Conservation (phyloP, 1,284 basidiomycete genomes). For the Trichosporon ovoides region DNA sequence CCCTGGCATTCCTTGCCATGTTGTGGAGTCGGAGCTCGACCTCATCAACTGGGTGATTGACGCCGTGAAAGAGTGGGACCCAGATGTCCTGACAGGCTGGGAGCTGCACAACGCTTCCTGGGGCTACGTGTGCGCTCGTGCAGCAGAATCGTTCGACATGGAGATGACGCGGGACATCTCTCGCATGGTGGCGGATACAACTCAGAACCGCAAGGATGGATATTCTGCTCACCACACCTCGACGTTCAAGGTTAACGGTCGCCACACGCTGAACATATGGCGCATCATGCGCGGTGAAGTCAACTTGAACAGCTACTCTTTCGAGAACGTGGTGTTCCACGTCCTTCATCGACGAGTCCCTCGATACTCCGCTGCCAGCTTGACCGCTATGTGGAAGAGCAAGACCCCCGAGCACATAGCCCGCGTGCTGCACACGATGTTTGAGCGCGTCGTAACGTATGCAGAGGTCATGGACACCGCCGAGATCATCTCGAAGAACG, state of each 20-base stretch:
- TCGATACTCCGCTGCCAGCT: conserved; percentile 61
- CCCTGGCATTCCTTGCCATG: conserved; percentile 54
- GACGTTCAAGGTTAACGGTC: conserved; percentile 75
- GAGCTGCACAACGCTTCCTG: conserved; percentile 83
- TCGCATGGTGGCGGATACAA: conserved; percentile 56
- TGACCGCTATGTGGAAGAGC: conserved; percentile 70
- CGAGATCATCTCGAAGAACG: conserved; percentile 79
- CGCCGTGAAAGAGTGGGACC: conserved; percentile 70
- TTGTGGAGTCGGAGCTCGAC: conserved; percentile 70
- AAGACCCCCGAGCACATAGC: conserved; percentile 56
- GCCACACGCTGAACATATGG: conserved; percentile 91
- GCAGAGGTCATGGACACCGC: conserved; percentile 72
- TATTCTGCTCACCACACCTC: conserved; percentile 75
- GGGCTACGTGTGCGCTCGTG: conserved; percentile 77
- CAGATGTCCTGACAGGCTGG: conserved; percentile 88
- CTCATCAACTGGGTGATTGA: conserved; percentile 76
- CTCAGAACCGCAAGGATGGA: conserved; percentile 54
- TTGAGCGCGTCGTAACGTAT: conserved; percentile 60
- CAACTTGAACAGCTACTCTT: conserved; percentile 71
- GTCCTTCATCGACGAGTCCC: conserved; percentile 72
- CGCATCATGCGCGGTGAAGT: conserved; percentile 83
- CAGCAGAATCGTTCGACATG: neutral
- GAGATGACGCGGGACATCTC: conserved; percentile 60
- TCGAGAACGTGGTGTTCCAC: conserved; percentile 85
- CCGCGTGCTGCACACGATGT: conserved; percentile 61